A percentile compares a stretch with the other conserved stretches of the same genome.
Conservation (phyloP, 2,329 filamentous ascomycete genomes). For the Botryosphaeria dothidea region DNA sequence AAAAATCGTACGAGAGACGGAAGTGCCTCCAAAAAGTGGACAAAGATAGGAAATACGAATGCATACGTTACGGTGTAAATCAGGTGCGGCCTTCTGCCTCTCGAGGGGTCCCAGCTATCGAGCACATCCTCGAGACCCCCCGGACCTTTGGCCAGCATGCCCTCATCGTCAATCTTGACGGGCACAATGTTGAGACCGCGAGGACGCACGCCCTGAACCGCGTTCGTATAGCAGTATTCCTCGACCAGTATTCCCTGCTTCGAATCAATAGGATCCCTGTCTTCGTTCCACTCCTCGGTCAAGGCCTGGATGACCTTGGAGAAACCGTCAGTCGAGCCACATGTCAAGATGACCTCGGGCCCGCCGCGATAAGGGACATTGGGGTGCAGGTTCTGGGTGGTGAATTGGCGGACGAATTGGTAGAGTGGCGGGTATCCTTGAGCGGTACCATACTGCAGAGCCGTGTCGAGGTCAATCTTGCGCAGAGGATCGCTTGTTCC, state of each 20-base stretch:
- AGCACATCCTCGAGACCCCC: constrained; percentile 78
- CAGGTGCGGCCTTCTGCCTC: constrained; percentile 75
- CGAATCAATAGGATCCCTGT: constrained; percentile 65
- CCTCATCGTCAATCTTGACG: constrained; percentile 74
- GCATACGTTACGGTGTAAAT: constrained; percentile 89
- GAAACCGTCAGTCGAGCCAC: constrained; percentile 84
- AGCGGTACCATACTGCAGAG: constrained; percentile 84
- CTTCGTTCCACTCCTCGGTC: constrained; percentile 72
- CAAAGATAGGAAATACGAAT: background rate
- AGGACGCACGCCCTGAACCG: constrained; percentile 66
- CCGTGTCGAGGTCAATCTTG: constrained; percentile 78
- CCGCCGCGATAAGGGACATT: constrained; percentile 76
- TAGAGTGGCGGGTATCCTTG: constrained; percentile 78
- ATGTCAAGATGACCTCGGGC: constrained; percentile 75
- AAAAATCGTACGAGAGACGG: too few relatives aligned
- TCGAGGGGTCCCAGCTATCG: constrained; percentile 75
- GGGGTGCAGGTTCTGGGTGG: constrained; percentile 74
- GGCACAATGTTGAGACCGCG: constrained; percentile 72
- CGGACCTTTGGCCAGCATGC: constrained; percentile 73
- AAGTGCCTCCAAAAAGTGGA: too few relatives aligned
- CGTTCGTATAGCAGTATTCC: constrained; percentile 78
- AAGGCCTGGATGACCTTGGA: constrained; percentile 75
- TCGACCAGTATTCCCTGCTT: constrained; percentile 80
- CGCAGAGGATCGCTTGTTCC: constrained; percentile 58
- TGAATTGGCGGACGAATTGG: constrained; percentile 77